phyloP scores from a whole-genome alignment of 345 rosid species.

The Erodium maritimum region DNA sequence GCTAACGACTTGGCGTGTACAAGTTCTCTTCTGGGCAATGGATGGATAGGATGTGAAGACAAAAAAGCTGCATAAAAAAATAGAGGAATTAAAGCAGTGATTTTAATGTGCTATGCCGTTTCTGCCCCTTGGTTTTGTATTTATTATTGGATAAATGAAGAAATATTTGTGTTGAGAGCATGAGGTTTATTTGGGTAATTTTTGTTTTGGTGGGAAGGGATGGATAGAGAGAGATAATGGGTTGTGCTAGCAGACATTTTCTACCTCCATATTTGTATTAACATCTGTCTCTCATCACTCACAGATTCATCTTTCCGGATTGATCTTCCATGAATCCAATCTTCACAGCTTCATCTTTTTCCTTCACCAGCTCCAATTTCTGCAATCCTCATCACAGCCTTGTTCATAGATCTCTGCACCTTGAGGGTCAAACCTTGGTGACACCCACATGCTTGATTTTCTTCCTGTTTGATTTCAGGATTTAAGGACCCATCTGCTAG shows the following conservation, averaged over 20 bases:
- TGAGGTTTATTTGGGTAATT: not conserved
- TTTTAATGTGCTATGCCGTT: too few relatives aligned
- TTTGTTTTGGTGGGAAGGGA: constrained; percentile 1
- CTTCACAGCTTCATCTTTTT: not conserved
- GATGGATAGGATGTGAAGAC: too few relatives aligned
- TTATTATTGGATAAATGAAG: not conserved
- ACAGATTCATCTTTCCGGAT: not conserved
- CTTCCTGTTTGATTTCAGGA: constrained; percentile 1
- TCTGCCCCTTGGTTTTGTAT: too few relatives aligned
- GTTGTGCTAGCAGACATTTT: constrained; percentile 9
- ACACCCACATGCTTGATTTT: not conserved
- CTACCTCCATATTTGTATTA: constrained; percentile 2
- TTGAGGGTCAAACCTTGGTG: not conserved
- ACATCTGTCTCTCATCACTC: not conserved
- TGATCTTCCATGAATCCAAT: not conserved
- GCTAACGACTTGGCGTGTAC: too few relatives aligned
- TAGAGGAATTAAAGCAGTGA: too few relatives aligned
- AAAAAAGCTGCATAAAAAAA: too few relatives aligned
- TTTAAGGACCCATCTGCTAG: constrained; percentile 8
- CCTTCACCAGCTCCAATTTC: too few relatives aligned
- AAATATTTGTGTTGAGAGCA: not conserved
- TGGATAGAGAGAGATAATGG: constrained; percentile 7
- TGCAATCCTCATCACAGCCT: too few relatives aligned
- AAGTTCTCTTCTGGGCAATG: too few relatives aligned
- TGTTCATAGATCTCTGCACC: not conserved